Base-by-base conservation (phyloP, 345 rosid genomes). In the Citrus medica region DNA sequence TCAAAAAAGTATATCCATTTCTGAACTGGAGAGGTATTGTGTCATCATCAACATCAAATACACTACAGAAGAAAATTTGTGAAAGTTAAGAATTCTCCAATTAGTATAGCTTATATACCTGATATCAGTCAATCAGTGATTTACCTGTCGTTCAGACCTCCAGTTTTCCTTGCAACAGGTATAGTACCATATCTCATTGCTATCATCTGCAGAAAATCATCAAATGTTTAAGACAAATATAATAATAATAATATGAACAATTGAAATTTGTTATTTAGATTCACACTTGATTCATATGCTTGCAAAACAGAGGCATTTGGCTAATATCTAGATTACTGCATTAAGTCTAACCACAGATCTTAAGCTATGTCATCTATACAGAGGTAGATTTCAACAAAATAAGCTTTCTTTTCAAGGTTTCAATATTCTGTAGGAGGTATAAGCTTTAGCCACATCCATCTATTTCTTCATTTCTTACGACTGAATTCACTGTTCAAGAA, bases 71-170 rank as follows among this genome's bases (percentile, higher is more conserved):
- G 63, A 64, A 58, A 66, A 76, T 65, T 68, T 40, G 61, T 65
- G 71, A 19, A 30, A 67, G 33, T 46, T 65, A 56, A 70, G 56
- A 35, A 82, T 70, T 37, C 51, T 77, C 40, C 56, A 48, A 64
- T n/a, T 53, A n/a, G 63, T 69, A 22, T n/a, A 71, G 79, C 61
- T 77, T 68, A 25, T 53, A 71, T 17, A 73, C 65, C 22, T 58
- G 69, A 9, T 25, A 10, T 68, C 46, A 28, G 35, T 67, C 58
- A 56, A 35, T 76, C 30, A 69, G 66, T 69, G 79, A 67, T 76
- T 67, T 73, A 94, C 99, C 98, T 93, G 89, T 96, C 98, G 75
- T 91, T 92, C 69, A 96, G 88, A 68, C 97, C 99, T 61, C 98
- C 99, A 0, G 99, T 96, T 84, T 89, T 93, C 80, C 98, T 89